These are phyloP conservation scores for Boletus vinaceobasis DNA, from an alignment of 768 basidiomycete species.

Conservation along the genomic window DNA sequence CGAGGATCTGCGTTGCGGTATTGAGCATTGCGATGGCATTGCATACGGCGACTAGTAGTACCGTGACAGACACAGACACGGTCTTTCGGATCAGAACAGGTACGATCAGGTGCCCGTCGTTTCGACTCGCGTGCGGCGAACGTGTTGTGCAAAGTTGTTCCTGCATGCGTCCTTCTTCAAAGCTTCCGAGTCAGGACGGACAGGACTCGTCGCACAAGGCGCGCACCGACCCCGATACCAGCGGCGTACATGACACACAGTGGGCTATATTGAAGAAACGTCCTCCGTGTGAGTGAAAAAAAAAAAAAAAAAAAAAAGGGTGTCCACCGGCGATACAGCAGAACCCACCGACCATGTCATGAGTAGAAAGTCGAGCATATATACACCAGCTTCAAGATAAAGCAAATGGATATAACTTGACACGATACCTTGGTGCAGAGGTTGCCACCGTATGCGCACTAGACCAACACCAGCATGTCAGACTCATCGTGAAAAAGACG, in stretches of 20 bases:
- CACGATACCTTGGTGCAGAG: not conserved
- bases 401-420: not conserved
- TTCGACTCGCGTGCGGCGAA: constrained; percentile 8
- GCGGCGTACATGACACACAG: not conserved
- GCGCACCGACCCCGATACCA: not conserved
- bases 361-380: not conserved
- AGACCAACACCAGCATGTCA: not conserved
- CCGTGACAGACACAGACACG: too few relatives aligned
- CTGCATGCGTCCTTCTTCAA: not conserved
- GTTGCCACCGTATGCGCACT: not conserved
- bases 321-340: not conserved
- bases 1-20: constrained; percentile 9
- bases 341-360: not conserved
- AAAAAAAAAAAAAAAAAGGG: not conserved
- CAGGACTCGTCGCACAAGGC: not conserved
- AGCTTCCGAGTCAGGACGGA: not conserved
- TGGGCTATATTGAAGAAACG: not conserved
- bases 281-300: not conserved
- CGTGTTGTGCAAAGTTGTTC: constrained; percentile 4
- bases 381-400: too few relatives aligned
- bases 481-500: not conserved
- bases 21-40: constrained; percentile 8
- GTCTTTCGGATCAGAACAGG: not conserved
- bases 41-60: not conserved
- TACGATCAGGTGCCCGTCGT: not conserved